A percentile compares a stretch with the other conserved stretches of the same genome.
phyloP scores from a whole-genome alignment of 169 alveolate species.

The Plasmodium knowlesi region DNA sequence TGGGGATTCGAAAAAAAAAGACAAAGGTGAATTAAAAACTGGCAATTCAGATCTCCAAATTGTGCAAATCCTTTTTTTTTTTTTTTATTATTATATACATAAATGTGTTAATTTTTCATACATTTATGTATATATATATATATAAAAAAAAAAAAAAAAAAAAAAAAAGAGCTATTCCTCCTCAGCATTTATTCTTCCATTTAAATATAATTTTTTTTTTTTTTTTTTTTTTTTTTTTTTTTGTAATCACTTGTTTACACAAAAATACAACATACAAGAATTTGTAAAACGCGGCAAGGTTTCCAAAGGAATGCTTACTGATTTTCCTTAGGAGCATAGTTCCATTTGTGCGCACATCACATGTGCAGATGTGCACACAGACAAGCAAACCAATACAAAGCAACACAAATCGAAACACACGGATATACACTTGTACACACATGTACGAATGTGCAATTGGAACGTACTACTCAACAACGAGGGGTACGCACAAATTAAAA shows the following conservation, averaged over 20 bases:
- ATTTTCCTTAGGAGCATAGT: background rate
- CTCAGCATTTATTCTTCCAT: background rate
- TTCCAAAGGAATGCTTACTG: background rate
- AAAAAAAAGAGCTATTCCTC: background rate
- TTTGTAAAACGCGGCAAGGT: background rate
- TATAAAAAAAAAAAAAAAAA: background rate
- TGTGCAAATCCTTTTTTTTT: background rate
- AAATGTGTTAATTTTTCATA: background rate
- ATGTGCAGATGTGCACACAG: background rate
- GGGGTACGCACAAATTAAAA: background rate
- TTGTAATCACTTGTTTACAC: background rate
- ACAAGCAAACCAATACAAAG: background rate
- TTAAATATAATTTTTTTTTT: background rate
- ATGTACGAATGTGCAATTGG: background rate
- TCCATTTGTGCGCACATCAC: background rate
- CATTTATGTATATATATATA: background rate
- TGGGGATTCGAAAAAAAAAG: background rate
- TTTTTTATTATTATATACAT: background rate
- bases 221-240: background rate
- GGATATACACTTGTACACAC: background rate
- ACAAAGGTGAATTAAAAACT: background rate
- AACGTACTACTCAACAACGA: background rate
- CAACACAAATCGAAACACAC: background rate
- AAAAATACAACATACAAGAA: background rate
- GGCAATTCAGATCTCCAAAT: background rate